Base-by-base conservation (phyloP, 2,329 filamentous ascomycete species). In the Nothophaeocryptopus gaeumannii region DNA sequence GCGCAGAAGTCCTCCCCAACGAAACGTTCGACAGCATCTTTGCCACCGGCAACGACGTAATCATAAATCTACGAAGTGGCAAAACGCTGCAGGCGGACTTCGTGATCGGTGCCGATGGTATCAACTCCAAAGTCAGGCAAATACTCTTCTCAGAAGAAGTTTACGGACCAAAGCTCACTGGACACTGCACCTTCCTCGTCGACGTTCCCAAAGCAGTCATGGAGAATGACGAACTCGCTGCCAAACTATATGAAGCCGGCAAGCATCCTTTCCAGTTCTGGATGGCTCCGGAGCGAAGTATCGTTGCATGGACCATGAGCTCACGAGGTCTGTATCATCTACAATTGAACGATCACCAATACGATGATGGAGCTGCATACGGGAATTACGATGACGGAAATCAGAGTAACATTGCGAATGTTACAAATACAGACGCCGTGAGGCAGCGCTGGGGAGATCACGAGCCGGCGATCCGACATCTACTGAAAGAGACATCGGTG, bases 251-350 rank as follows among this genome's bases (percentile, higher is more conserved):
- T 10, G 34, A 43, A 2, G 12, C 15, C 15, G 49, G 49, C 1
- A 36, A n/a, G 16, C 37, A 45, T 7, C 49, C 49, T 3, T 51
- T 47, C 9, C 43, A 47, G n/a, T 45, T 51, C 44, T 51, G 49
- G 49, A 38, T 45, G 14, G 49, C 30, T 0, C 39, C 49, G 9
- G 31, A 47, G 14, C 32, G 49, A 15, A 47, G 43, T n/a, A 39
- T 51, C 14, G 39, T 51, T 7, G 49, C 36, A 5, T 51, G 49
- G 49, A 51, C 49, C 13, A 51, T 51, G 49, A 51, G 43, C 1
- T 29, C 31, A 10, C 44, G 47, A 15, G 13, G 38, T 34, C 43
- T 36, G 14, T 51, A 47, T 26, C 49, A 51, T 39, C 11, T 51
- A 15, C 49, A 51, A 20, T 29, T 51, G 41, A 51, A 47, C 38